Conservation (phyloP, 163 green algal species). For the Trebouxia gelatinosa region DNA sequence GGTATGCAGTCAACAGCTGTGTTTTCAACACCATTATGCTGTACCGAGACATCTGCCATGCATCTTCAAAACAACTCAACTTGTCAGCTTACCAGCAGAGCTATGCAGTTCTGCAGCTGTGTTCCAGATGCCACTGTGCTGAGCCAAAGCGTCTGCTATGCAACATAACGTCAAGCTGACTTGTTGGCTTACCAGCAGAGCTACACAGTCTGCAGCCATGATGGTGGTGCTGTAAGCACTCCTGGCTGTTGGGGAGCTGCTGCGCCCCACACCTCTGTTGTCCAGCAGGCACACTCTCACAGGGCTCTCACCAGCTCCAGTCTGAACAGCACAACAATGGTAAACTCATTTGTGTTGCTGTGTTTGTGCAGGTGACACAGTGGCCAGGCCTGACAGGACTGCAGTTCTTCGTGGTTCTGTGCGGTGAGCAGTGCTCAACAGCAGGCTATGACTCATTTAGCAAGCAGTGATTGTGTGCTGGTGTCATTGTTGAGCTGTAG, state of each 20-base stretch:
- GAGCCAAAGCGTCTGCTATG: not conserved
- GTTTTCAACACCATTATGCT: not conserved
- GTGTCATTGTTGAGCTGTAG: no score
- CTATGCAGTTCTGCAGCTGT: no score
- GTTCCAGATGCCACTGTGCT: not conserved
- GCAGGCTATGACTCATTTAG: no score
- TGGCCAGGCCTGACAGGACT: no score
- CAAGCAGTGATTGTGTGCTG: no score
- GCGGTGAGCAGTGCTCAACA: no score
- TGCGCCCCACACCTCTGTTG: constrained; percentile 64
- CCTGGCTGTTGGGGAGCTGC: constrained; percentile 37
- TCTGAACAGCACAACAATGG: constrained; percentile 12
- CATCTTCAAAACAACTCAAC: not conserved
- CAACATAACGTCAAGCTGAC: not conserved
- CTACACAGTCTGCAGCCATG: constrained; percentile 62
- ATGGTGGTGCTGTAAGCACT: constrained; percentile 50
- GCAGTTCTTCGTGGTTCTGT: no score
- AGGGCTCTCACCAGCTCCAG: not conserved
- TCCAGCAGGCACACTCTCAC: constrained; percentile 52
- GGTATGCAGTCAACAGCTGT: no score
- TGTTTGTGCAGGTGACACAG: not conserved
- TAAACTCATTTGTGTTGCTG: constrained; percentile 8
- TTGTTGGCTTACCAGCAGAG: constrained; percentile 53
- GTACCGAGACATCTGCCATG: not conserved
- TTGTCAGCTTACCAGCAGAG: constrained; percentile 36